Base-by-base conservation (phyloP, 441 rosid species). In the Brassica hybrid region DNA sequence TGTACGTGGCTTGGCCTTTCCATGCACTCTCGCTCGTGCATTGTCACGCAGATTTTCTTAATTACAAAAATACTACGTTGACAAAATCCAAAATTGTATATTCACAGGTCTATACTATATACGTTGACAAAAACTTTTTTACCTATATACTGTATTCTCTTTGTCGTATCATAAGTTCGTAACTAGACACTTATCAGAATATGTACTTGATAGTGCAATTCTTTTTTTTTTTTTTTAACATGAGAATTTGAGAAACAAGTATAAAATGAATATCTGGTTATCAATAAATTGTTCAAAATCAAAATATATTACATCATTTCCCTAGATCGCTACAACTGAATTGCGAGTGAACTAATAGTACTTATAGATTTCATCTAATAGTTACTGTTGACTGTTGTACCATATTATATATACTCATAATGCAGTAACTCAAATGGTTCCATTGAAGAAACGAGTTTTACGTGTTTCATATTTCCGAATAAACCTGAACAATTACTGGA, bases 1-100 rank as follows among this genome's bases (percentile, higher is more conserved):
- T n/a, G n/a, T n/a, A n/a, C n/a, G n/a, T n/a, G n/a, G n/a, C n/a
- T n/a, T n/a, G n/a, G n/a, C n/a, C n/a, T n/a, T n/a, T n/a, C n/a
- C 74, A 70, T 54, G 71, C 67, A 56, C 67, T 43, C 67, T 56
- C 57, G 45, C 59, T 2, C 43, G 16, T 64, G 76, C 72, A 7
- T 59, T 59, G 73, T 77, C 68, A 77, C 41, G 76, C 64, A 34
- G 8, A 23, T 52, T 34, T 34, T 18, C 27, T 38, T 0, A 34
- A n/a, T 71, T 16, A 16, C 7, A 6, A 41, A 23, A n/a, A n/a
- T n/a, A 61, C 9, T 21, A 21, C 27, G 7, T 13, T 14, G 4
- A 52, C 43, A 21, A 6, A 11, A 25, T 5, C 18, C 25, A 21
- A 19, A 7, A 27, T 11, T 3, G 12, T 18, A 18, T 7, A 36